Evolutionary conservation across 1,139 yeast species (phyloP).

Genomic region (Eremothecium sinecaudum): DNA sequence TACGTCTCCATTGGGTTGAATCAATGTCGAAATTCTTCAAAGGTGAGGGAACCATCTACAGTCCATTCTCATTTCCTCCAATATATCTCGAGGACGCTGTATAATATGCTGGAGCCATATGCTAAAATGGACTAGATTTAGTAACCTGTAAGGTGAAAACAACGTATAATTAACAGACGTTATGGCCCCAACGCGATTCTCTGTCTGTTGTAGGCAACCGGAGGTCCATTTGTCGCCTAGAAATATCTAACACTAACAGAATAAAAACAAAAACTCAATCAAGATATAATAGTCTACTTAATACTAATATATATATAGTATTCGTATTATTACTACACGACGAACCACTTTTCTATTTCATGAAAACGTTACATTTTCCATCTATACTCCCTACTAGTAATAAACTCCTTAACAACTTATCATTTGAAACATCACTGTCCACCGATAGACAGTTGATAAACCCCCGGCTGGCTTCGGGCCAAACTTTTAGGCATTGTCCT

Average conservation of each 20-base stretch:
- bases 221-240: too few relatives aligned
- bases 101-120: too few relatives aligned
- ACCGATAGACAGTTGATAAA: conserved; percentile 20
- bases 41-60: conserved; percentile 87
- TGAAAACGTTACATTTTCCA: conserved; percentile 16
- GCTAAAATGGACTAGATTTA: too few relatives aligned
- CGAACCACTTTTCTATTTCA: conserved; percentile 6
- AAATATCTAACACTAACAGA: too few relatives aligned
- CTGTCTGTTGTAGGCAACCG: too few relatives aligned
- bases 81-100: too few relatives aligned
- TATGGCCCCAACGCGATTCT: too few relatives aligned
- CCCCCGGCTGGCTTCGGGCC: conserved; percentile 33
- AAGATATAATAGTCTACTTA: too few relatives aligned
- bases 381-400: conserved; percentile 20
- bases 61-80: conserved; percentile 70
- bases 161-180: too few relatives aligned
- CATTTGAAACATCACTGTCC: conserved; percentile 11
- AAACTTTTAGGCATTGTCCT: conserved; percentile 45
- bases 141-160: too few relatives aligned
- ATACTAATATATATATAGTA: conserved; percentile 5
- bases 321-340: conserved; percentile 4
- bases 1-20: conserved; percentile 98
- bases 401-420: conserved; percentile 14
- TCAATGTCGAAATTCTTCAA: conserved; percentile 97
- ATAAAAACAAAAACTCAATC: too few relatives aligned